These are phyloP conservation scores for Picea glauca DNA, from an alignment of 75 land plant species.

Conservation along the genomic window DNA sequence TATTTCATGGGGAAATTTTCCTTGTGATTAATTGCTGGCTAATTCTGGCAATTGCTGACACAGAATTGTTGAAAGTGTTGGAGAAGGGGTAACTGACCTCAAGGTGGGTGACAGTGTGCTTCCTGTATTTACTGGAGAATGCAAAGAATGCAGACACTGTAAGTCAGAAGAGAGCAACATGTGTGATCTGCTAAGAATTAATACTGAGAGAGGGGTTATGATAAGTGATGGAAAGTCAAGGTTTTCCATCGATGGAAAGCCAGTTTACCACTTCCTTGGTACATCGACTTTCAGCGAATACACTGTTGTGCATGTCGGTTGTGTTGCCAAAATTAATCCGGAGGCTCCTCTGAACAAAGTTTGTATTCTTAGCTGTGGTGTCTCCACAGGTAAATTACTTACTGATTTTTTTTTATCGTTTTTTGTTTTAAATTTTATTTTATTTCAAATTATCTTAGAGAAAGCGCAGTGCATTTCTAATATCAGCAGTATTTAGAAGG, in stretches of 20 bases:
- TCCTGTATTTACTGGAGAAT: constrained; percentile 52
- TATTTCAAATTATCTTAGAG: too few species aligned
- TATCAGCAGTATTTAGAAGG: too few species aligned
- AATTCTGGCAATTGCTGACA: too few species aligned
- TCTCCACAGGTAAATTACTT: constrained; percentile 35
- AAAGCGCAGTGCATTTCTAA: too few species aligned
- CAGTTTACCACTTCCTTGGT: constrained; percentile 31
- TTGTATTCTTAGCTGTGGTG: constrained; percentile 58
- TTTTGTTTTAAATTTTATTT: too few species aligned
- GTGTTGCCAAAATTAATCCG: constrained; percentile 49
- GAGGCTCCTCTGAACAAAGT: constrained; percentile 47
- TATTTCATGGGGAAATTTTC: too few species aligned
- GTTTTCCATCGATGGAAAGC: constrained; percentile 25
- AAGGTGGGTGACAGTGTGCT: constrained; percentile 37
- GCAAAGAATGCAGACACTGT: constrained; percentile 32
- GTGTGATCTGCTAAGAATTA: constrained; percentile 21
- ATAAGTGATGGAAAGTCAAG: constrained; percentile 13
- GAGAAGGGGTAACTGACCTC: constrained; percentile 39
- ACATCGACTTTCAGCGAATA: constrained; percentile 68
- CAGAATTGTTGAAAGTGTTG: constrained; percentile 53
- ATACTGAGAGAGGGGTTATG: constrained; percentile 27
- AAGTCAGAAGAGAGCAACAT: constrained; percentile 36
- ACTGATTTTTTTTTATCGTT: too few species aligned
- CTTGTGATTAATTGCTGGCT: too few species aligned
- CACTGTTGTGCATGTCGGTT: constrained; percentile 54